Evolutionary conservation across 1,284 basidiomycete genomes (phyloP).

Genomic region (Serendipita sp.): DNA sequence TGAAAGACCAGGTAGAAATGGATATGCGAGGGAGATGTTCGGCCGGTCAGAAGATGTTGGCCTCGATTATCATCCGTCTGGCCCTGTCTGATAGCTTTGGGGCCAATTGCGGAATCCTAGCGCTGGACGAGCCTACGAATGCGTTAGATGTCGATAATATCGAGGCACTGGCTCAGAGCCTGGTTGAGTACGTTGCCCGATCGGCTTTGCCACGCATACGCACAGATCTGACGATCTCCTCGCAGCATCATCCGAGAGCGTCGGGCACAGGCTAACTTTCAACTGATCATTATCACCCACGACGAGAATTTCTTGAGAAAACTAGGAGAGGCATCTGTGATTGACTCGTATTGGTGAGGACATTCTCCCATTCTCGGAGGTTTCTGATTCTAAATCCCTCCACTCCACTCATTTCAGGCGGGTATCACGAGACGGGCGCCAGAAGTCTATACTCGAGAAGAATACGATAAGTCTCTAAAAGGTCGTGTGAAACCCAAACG

Average conservation of each 20-base stretch:
- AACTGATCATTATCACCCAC: slow-evolving; percentile 94
- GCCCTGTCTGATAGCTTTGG: slow-evolving; percentile 96
- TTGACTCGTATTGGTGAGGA: slow-evolving; percentile 82
- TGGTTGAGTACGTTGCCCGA: slow-evolving; percentile 64
- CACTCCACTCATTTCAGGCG: slow-evolving; percentile 27
- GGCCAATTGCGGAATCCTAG: slow-evolving; percentile 93
- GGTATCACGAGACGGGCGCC: slow-evolving; percentile 42
- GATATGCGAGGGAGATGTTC: slow-evolving; percentile 99
- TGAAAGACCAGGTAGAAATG: slow-evolving; percentile 97
- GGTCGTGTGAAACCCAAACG: too few relatives aligned
- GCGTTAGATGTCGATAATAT: slow-evolving; percentile 96
- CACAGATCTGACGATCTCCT: slow-evolving; percentile 8
- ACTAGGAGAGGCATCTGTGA: slow-evolving; percentile 72
- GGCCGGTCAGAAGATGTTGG: slow-evolving; percentile 96
- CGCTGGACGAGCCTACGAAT: slow-evolving; percentile 96
- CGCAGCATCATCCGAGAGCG: slow-evolving; percentile 83
- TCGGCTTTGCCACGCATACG: slow-evolving; percentile 4
- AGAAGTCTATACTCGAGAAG: slow-evolving; percentile 36
- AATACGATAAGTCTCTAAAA: slow-evolving; percentile 3
- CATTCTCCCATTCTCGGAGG: neutral
- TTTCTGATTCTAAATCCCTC: slow-evolving; percentile 2
- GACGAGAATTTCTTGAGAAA: slow-evolving; percentile 81
- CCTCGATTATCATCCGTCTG: slow-evolving; percentile 98
- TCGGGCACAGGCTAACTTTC: slow-evolving; percentile 81
- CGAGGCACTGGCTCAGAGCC: slow-evolving; percentile 78